A percentile compares a stretch with the other conserved stretches of the same genome.
These are phyloP conservation scores for Kickxella alabastrina DNA, from an alignment of 192 early-diverging fungal species.

Conservation along the genomic window DNA sequence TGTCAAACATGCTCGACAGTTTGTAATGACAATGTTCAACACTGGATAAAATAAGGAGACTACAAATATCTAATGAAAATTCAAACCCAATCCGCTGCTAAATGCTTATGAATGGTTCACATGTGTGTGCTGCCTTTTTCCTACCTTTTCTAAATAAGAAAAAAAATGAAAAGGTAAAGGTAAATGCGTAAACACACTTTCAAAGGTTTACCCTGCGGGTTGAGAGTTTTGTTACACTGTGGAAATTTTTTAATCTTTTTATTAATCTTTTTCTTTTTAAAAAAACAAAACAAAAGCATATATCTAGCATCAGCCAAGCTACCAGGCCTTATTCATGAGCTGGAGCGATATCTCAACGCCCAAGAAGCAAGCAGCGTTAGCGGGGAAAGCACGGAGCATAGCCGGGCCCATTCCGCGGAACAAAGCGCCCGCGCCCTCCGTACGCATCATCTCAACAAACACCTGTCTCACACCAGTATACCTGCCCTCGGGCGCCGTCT, in stretches of 20 bases:
- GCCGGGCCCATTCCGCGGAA: slow-evolving; percentile 82
- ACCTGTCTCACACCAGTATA: slow-evolving; percentile 51
- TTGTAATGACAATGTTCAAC: too few species aligned
- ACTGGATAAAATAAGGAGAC: too few species aligned
- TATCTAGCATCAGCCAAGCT: too few species aligned
- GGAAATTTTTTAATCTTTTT: too few species aligned
- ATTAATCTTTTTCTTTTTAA: not conserved
- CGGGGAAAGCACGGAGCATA: slow-evolving; percentile 76
- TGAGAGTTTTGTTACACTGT: too few species aligned
- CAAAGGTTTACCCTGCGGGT: too few species aligned
- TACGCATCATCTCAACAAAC: slow-evolving; percentile 55
- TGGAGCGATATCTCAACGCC: slow-evolving; percentile 52
- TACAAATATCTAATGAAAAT: too few species aligned
- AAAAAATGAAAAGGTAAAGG: not conserved
- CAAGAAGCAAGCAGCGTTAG: slow-evolving; percentile 82
- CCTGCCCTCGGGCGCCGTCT: slow-evolving; percentile 58
- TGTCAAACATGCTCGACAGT: not conserved
- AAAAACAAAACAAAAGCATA: not conserved
- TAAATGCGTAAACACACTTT: too few species aligned
- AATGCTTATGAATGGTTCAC: too few species aligned
- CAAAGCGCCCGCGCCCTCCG: slow-evolving; percentile 61
- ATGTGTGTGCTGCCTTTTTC: too few species aligned
- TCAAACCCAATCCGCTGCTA: too few species aligned
- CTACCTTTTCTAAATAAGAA: not conserved
- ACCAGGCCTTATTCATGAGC: slow-evolving; percentile 49